A percentile compares a stretch with the other conserved stretches of the same genome.
These are phyloP conservation scores for Turritis glabra DNA, from an alignment of 345 rosid genomes.

Conservation along the genomic window DNA sequence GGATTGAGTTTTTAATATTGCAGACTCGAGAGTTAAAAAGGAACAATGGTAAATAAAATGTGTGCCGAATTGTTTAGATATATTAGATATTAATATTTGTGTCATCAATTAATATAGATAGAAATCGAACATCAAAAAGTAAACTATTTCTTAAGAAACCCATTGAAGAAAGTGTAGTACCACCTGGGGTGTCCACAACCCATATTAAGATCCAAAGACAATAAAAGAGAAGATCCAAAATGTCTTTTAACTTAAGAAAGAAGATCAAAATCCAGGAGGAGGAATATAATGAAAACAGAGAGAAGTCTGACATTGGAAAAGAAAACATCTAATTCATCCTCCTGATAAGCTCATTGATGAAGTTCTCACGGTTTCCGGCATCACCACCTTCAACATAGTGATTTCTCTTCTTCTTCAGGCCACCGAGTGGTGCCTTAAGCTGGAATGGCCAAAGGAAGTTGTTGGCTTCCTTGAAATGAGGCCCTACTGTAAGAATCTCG, in stretches of 20 bases:
- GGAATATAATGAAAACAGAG: not conserved
- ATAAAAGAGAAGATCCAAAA: not conserved
- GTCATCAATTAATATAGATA: too few relatives aligned
- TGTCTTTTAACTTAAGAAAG: slow-evolving; percentile 15
- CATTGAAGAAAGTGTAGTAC: not conserved
- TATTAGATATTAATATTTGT: too few relatives aligned
- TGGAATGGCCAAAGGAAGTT: slow-evolving; percentile 94
- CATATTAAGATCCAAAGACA: not conserved
- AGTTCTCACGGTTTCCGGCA: slow-evolving; percentile 76
- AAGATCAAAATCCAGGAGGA: slow-evolving; percentile 28
- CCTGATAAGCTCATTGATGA: slow-evolving; percentile 81
- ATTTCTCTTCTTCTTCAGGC: slow-evolving; percentile 86
- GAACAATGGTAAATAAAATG: too few relatives aligned
- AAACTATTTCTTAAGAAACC: not conserved
- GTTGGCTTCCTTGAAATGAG: slow-evolving; percentile 93
- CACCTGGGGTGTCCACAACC: not conserved
- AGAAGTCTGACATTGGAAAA: not conserved
- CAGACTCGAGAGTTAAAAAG: too few relatives aligned
- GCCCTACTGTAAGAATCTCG: slow-evolving; percentile 87
- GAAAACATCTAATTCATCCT: slow-evolving; percentile 72
- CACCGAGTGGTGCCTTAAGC: slow-evolving; percentile 89
- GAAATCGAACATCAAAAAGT: not conserved
- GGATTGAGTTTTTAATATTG: too few relatives aligned
- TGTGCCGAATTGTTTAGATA: too few relatives aligned
- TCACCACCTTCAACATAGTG: slow-evolving; percentile 98